Percentiles rank a stretch among this genome's conserved stretches.
Evolutionary conservation across 192 early-diverging fungal genomes (phyloP).

Genomic region (Neocallimastix lanati): DNA sequence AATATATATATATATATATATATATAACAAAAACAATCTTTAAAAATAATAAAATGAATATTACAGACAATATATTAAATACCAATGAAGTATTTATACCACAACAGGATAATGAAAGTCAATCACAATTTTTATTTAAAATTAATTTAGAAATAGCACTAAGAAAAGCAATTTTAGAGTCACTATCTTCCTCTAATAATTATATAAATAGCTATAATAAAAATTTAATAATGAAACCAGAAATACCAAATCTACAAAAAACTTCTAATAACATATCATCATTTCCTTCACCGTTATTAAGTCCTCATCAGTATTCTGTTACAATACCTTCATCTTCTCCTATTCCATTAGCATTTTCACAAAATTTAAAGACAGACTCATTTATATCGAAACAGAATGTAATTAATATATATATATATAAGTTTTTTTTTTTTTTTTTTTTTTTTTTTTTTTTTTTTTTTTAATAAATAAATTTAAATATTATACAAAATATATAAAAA

Average conservation of each 20-base stretch:
- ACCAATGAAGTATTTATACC: background rate
- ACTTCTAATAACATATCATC: background rate
- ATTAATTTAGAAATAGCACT: background rate
- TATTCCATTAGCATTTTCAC: background rate
- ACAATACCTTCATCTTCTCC: background rate
- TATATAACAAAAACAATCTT: too few relatives aligned
- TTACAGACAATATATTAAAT: background rate
- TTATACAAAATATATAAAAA: too few relatives aligned
- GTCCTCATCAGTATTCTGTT: background rate
- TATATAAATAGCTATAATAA: background rate
- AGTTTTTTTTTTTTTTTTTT: too few relatives aligned
- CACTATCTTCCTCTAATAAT: background rate
- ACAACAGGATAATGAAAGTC: background rate
- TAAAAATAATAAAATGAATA: background rate
- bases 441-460: too few relatives aligned
- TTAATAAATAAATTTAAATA: too few relatives aligned
- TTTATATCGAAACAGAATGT: background rate
- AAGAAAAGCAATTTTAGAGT: background rate
- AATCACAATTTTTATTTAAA: background rate
- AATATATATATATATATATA: too few relatives aligned
- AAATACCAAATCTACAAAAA: background rate
- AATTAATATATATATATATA: background rate
- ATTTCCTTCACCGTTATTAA: background rate
- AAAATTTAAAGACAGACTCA: background rate
- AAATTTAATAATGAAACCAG: background rate